Evolutionary conservation across 2,329 filamentous ascomycete genomes (phyloP).

Genomic region (Cylindrodendrum hubeiense): DNA sequence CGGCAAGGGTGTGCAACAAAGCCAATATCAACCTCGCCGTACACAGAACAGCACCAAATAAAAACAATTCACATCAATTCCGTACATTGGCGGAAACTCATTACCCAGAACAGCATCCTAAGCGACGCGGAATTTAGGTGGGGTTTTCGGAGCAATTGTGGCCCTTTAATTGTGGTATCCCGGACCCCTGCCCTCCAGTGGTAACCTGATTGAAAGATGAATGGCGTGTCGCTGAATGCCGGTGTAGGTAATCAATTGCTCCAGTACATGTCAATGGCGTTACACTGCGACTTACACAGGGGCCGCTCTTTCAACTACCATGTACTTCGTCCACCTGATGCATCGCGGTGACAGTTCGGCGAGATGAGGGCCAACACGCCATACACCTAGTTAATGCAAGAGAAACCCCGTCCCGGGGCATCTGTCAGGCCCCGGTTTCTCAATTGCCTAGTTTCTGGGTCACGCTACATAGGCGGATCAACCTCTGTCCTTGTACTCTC

Average conservation of each 20-base stretch:
- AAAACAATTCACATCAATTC: no score
- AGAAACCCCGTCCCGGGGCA: neutral
- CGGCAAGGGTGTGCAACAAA: no score
- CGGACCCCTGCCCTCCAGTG: neutral
- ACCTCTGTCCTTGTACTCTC: no score
- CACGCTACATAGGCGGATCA: neutral
- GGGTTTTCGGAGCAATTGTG: no score
- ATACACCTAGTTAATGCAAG: neutral
- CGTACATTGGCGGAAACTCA: no score
- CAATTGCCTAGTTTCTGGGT: neutral
- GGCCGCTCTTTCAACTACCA: neutral
- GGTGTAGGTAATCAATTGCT: neutral
- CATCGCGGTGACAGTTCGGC: neutral
- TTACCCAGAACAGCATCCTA: no score
- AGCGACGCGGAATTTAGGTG: no score
- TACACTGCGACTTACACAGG: neutral
- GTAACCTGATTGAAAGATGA: neutral
- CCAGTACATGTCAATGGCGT: neutral
- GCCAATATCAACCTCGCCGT: no score
- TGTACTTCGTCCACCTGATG: neutral
- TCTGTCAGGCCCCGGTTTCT: neutral
- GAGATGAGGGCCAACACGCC: neutral
- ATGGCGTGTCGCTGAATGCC: neutral
- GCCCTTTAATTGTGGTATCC: neutral
- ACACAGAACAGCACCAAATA: no score